phyloP scores from a whole-genome alignment of 179 eudicot species.

The Heliamphora pulchella region DNA sequence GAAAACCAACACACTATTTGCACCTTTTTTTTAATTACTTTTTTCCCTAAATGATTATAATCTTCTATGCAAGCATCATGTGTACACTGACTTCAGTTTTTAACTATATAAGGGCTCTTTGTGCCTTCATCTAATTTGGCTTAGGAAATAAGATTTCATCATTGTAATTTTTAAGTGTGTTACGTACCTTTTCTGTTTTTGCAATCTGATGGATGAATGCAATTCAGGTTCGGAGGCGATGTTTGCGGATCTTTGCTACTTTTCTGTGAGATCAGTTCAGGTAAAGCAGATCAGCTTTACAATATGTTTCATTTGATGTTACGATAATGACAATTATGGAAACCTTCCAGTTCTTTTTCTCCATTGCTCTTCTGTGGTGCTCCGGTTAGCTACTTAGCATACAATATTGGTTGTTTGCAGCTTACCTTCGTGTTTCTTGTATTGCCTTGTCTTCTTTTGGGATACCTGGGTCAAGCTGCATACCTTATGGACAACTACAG shows the following conservation, averaged over 20 bases:
- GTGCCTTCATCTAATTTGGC: neutral
- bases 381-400: neutral
- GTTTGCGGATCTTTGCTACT: slow-evolving; percentile 99
- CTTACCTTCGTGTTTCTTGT: slow-evolving; percentile 86
- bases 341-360: slow-evolving; percentile 4
- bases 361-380: neutral
- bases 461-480: slow-evolving; percentile 98
- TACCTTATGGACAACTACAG: slow-evolving; percentile 74
- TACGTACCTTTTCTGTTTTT: neutral
- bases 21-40: neutral
- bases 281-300: slow-evolving; percentile 30
- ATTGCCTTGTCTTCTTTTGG: slow-evolving; percentile 92
- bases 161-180: neutral
- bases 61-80: neutral
- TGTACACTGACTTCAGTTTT: neutral
- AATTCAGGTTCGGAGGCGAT: slow-evolving; percentile 94
- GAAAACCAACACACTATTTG: slow-evolving; percentile 2
- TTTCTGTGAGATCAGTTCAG: slow-evolving; percentile 96
- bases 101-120: neutral
- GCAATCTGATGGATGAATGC: slow-evolving; percentile 19
- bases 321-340: neutral
- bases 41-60: neutral
- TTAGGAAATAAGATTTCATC: neutral
- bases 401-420: slow-evolving; percentile 44
- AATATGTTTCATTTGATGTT: slow-evolving; percentile 1